phyloP scores from a whole-genome alignment of 2,329 filamentous ascomycete genomes.

The Coleophoma eucalyptorum region DNA sequence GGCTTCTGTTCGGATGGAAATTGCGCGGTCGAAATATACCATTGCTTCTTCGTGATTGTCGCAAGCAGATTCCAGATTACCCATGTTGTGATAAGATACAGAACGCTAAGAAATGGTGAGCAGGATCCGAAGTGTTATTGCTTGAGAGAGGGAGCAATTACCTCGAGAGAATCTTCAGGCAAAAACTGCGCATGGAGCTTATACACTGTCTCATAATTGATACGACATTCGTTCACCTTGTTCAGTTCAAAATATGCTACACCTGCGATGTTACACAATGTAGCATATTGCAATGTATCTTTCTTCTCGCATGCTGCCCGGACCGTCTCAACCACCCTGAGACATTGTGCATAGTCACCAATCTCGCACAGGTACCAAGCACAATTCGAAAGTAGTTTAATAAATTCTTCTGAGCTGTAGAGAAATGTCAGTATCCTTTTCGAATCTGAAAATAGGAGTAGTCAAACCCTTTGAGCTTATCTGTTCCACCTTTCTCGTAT shows the following conservation, averaged over 20 bases:
- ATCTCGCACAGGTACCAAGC: constrained; percentile 14
- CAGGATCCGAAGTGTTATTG: not conserved
- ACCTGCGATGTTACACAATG: constrained; percentile 6
- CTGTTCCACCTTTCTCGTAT: not conserved
- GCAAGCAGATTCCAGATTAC: constrained; percentile 12
- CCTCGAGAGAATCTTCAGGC: no score
- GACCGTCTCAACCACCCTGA: constrained; percentile 7
- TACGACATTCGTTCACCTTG: constrained; percentile 8
- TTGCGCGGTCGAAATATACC: constrained; percentile 13
- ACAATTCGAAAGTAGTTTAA: constrained; percentile 9
- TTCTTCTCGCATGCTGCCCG: constrained; percentile 9
- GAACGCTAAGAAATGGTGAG: constrained; percentile 1
- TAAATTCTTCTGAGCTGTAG: constrained; percentile 5
- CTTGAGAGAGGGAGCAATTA: not conserved
- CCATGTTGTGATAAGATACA: constrained; percentile 15
- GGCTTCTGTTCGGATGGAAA: constrained; percentile 7
- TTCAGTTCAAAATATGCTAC: constrained; percentile 13
- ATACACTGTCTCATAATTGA: not conserved
- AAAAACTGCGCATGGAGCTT: not conserved
- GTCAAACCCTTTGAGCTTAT: constrained; percentile 2
- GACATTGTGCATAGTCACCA: constrained; percentile 11
- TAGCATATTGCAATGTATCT: constrained; percentile 9
- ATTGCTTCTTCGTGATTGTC: constrained; percentile 13
- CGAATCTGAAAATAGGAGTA: not conserved
- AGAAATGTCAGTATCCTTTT: not conserved